Base-by-base conservation (phyloP, 2,329 filamentous ascomycete species). In the Xylaria sp. region DNA sequence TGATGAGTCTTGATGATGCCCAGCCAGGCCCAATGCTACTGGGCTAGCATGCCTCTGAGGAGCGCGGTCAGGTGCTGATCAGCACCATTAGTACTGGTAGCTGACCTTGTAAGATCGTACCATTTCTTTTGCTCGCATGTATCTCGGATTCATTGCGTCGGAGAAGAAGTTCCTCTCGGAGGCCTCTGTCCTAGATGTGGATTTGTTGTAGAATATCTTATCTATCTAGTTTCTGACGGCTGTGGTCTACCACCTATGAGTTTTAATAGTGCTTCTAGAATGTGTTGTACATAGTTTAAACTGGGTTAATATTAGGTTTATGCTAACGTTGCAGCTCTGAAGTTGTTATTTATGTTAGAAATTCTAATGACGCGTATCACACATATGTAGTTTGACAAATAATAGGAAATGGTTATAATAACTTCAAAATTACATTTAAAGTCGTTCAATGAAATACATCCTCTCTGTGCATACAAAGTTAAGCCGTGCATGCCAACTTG, bases 1-100 rank as follows among this genome's bases (percentile, higher is more conserved):
- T 66, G 61, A 65, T 61, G 16, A 25, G 23, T 50, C 50, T 59
- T 25, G 37, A 51, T 53, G 57, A 61, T 65, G 61, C 62, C 53
- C 27, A 53, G 50, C 37, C 55, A 59, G 35, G 32, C 50, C 50
- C 44, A 59, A 61, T 68, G 21, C 51, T 57, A 40, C 53, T 54
- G 21, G 27, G 27, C 48, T 57, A 60, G 35, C 35, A 51, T 61
- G 6, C 27, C 25, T 54, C 44, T 16, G 54, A 47, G 42, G 21
- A 37, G 42, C 32, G 48, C 16, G 50, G 21, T 25, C 27, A 48
- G 57, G 63, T 57, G 44, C 53, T 62, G 66, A 60, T 62, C 44
- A 63, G 58, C 35, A 58, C 51, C 37, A 40, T 16, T 9, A 29
- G 23, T 50, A 60, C 25, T 57, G 21, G 32, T 25, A 48, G 50